Percentiles rank a stretch among this genome's conserved stretches.
Conservation (phyloP, 176 grass and related monocot genomes). For the Alopecurus myosuroides region DNA sequence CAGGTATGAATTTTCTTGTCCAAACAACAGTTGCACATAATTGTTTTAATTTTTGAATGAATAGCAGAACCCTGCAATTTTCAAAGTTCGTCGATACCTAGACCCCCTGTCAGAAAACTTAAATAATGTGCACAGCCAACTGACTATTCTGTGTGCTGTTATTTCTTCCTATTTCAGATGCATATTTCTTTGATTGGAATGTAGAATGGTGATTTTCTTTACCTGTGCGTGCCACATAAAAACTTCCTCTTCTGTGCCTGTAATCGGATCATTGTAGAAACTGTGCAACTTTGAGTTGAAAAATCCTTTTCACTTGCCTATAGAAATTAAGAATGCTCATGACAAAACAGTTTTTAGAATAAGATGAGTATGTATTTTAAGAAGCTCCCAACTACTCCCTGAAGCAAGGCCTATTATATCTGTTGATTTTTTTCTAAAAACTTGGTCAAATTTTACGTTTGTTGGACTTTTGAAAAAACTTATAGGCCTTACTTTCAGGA, state of each 20-base stretch:
- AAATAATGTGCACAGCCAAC: neutral
- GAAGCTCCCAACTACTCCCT: neutral
- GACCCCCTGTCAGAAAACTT: neutral
- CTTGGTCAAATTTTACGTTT: too few relatives aligned
- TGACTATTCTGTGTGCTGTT: neutral
- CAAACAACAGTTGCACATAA: neutral
- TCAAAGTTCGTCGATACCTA: neutral
- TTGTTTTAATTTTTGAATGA: neutral
- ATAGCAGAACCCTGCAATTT: neutral
- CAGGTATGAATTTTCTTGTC: constrained; percentile 57
- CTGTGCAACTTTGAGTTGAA: constrained; percentile 16
- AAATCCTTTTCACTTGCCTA: constrained; percentile 8
- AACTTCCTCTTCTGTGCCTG: neutral
- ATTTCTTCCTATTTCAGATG: constrained; percentile 17
- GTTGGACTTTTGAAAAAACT: too few relatives aligned
- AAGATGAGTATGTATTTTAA: neutral
- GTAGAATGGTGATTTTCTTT: constrained; percentile 10
- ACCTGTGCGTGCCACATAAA: neutral
- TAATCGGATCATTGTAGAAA: neutral
- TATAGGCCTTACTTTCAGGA: neutral
- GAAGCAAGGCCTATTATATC: too few relatives aligned
- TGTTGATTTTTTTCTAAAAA: too few relatives aligned
- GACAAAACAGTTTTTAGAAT: constrained; percentile 4
- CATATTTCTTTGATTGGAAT: constrained; percentile 1
- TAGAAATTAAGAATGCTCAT: neutral